These are phyloP conservation scores for Arthrobotrys sphaeroides DNA, from an alignment of 2,329 filamentous ascomycete species.

Conservation along the genomic window DNA sequence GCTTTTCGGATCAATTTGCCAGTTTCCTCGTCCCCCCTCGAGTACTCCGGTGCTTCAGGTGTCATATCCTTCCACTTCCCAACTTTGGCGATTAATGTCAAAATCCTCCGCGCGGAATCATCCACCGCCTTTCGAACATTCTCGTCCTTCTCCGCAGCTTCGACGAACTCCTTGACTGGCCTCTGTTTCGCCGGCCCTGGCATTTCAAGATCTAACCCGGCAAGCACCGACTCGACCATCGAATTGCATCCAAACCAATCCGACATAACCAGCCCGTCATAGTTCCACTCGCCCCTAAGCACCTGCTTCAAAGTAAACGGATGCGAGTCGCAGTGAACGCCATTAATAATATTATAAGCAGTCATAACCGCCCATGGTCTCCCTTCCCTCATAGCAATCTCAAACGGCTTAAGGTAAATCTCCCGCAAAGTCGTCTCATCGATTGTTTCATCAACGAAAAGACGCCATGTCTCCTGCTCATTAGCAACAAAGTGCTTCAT, in stretches of 20 bases:
- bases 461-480: slow-evolving; percentile 75
- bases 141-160: slow-evolving; percentile 32
- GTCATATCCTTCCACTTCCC: slow-evolving; percentile 53
- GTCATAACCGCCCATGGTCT: slow-evolving; percentile 75
- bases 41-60: slow-evolving; percentile 37
- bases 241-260: slow-evolving; percentile 65
- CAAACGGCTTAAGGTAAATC: slow-evolving; percentile 77
- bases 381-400: slow-evolving; percentile 75
- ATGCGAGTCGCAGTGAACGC: slow-evolving; percentile 64
- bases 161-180: slow-evolving; percentile 27
- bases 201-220: slow-evolving; percentile 70
- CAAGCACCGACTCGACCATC: slow-evolving; percentile 66
- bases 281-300: slow-evolving; percentile 60
- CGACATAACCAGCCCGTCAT: slow-evolving; percentile 61
- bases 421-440: slow-evolving; percentile 74
- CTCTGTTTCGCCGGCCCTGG: slow-evolving; percentile 61
- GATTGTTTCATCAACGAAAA: slow-evolving; percentile 72
- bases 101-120: slow-evolving; percentile 27
- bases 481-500: slow-evolving; percentile 81
- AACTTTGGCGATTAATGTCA: slow-evolving; percentile 41
- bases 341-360: slow-evolving; percentile 74
- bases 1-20: slow-evolving; percentile 54
- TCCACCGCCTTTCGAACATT: slow-evolving; percentile 28
- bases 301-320: slow-evolving; percentile 56
- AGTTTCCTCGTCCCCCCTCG: slow-evolving; percentile 43